phyloP scores from a whole-genome alignment of 1,284 basidiomycete species.

The Amylostereum chailletii region DNA sequence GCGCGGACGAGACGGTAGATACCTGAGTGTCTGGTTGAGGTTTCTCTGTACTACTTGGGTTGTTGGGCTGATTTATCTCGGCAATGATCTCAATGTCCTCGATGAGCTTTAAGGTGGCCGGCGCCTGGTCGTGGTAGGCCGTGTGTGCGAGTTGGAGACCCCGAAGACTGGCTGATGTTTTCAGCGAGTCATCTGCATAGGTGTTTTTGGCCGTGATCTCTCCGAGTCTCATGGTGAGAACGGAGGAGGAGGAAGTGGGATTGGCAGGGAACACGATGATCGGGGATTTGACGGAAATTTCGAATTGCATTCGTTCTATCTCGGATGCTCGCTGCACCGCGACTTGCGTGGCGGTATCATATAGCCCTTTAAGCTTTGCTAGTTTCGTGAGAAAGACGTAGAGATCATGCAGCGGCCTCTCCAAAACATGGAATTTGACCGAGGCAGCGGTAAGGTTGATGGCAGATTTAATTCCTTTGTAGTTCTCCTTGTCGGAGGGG shows the following conservation, averaged over 20 bases:
- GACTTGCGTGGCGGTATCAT: conserved; percentile 91
- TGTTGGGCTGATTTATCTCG: conserved; percentile 56
- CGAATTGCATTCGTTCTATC: conserved; percentile 88
- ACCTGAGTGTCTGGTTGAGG: conserved; percentile 69
- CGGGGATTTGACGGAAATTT: conserved; percentile 86
- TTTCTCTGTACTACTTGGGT: conserved; percentile 37
- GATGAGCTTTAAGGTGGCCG: conserved; percentile 74
- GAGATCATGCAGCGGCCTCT: conserved; percentile 81
- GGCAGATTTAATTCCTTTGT: conserved; percentile 82
- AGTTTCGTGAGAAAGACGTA: conserved; percentile 84
- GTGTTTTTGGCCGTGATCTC: conserved; percentile 83
- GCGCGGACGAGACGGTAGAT: conserved; percentile 10
- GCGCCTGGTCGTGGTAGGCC: conserved; percentile 39
- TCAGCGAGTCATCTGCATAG: conserved; percentile 56
- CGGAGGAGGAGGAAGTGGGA: conserved; percentile 55
- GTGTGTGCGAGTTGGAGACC: conserved; percentile 84
- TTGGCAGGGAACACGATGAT: conserved; percentile 87
- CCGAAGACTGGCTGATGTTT: conserved; percentile 70
- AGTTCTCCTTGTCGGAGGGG: conserved; percentile 48
- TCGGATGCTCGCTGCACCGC: conserved; percentile 89
- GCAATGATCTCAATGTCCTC: conserved; percentile 84
- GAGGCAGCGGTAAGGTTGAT: conserved; percentile 87
- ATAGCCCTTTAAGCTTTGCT: conserved; percentile 86
- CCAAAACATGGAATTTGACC: conserved; percentile 84
- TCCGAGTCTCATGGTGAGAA: conserved; percentile 79